phyloP scores from a whole-genome alignment of 768 basidiomycete species.

The Leccinum disarticulatum region DNA sequence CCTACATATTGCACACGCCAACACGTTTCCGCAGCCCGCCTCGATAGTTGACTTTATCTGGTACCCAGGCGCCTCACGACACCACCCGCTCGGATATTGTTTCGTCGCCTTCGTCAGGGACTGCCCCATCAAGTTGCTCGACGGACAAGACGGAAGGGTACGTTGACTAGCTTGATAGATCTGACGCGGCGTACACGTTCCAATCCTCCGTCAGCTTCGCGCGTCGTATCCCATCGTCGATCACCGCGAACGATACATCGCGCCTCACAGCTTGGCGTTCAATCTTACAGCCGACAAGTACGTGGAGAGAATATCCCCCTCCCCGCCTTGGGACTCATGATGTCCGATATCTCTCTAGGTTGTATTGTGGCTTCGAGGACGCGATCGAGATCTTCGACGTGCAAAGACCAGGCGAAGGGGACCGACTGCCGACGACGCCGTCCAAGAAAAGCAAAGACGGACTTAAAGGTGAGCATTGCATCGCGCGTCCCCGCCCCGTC shows the following conservation, averaged over 20 bases:
- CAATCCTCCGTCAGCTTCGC: conserved; percentile 57
- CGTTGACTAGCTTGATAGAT: conserved; percentile 14
- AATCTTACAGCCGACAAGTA: conserved; percentile 68
- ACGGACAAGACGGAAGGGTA: conserved; percentile 77
- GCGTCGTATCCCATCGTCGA: conserved; percentile 93
- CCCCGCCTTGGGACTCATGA: not conserved
- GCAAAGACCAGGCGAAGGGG: conserved; percentile 68
- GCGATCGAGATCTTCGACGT: conserved; percentile 87
- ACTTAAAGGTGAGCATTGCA: conserved; percentile 65
- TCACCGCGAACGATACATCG: conserved; percentile 88
- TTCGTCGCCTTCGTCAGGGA: conserved; percentile 84
- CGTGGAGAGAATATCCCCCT: not conserved
- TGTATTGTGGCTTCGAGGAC: conserved; percentile 86
- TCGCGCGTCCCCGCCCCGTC: not conserved
- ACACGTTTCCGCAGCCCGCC: conserved; percentile 52
- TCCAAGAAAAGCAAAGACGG: conserved; percentile 81
- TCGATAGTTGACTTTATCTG: conserved; percentile 79
- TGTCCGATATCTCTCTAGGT: conserved; percentile 30
- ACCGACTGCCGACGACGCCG: conserved; percentile 65
- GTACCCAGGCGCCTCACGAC: conserved; percentile 74
- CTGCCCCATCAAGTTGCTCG: conserved; percentile 80
- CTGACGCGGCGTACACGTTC: not conserved
- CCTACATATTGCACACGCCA: conserved; percentile 13
- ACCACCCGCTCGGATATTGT: conserved; percentile 68
- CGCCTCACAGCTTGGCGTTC: conserved; percentile 83